Evolutionary conservation across 2,329 filamentous ascomycete genomes (phyloP).

Genomic region (Verticillium klebahnii): DNA sequence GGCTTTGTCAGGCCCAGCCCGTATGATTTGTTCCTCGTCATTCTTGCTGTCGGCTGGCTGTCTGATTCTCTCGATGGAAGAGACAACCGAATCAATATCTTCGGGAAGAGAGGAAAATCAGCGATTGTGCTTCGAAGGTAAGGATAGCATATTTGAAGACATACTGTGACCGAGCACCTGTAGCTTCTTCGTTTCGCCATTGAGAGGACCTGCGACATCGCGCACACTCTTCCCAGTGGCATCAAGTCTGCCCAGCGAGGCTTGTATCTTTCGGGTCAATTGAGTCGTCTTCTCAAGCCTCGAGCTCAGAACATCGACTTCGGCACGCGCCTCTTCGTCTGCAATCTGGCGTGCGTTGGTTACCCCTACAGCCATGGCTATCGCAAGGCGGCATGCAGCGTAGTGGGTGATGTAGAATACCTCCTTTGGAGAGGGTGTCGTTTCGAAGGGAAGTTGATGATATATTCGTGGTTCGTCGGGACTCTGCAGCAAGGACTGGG

Average conservation of each 20-base stretch:
- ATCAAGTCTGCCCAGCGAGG: slow-evolving; percentile 77
- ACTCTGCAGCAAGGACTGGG: too few relatives aligned
- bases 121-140: slow-evolving; percentile 4
- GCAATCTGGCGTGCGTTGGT: slow-evolving; percentile 42
- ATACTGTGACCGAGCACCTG: slow-evolving; percentile 80
- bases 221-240: slow-evolving; percentile 85
- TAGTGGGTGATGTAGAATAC: background rate
- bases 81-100: slow-evolving; percentile 83
- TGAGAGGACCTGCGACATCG: slow-evolving; percentile 87
- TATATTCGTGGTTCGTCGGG: too few relatives aligned
- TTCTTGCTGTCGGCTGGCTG: slow-evolving; percentile 91
- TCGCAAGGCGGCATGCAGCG: background rate
- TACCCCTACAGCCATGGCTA: slow-evolving; percentile 47
- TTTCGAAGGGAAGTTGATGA: too few relatives aligned
- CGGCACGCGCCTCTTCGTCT: slow-evolving; percentile 64
- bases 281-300: slow-evolving; percentile 86
- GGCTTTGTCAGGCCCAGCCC: slow-evolving; percentile 76
- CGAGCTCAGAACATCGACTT: slow-evolving; percentile 67
- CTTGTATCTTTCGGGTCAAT: slow-evolving; percentile 92
- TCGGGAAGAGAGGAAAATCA: slow-evolving; percentile 12
- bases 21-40: slow-evolving; percentile 86
- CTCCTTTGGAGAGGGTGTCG: background rate
- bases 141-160: slow-evolving; percentile 17
- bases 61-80: slow-evolving; percentile 81
- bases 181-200: slow-evolving; percentile 83